Evolutionary conservation across 805 yeast genomes (phyloP).

Genomic region (Wickerhamomyces pijperi): DNA sequence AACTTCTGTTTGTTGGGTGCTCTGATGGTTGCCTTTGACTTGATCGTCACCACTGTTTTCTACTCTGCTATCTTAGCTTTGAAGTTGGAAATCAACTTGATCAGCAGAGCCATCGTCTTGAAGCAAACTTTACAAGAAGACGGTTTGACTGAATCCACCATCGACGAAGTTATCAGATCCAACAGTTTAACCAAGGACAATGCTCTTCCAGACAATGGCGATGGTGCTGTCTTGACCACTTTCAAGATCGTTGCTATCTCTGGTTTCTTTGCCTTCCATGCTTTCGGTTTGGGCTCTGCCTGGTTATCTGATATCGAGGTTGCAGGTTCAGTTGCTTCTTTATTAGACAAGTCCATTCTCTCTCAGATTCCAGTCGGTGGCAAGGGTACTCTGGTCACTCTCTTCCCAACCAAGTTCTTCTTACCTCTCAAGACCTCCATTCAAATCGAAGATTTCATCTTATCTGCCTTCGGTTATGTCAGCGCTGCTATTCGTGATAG

Average conservation of each 20-base stretch:
- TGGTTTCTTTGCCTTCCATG: constrained; percentile 50
- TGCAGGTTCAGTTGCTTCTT: constrained; percentile 11
- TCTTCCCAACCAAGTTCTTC: constrained; percentile 46
- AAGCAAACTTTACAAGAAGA: constrained; percentile 84
- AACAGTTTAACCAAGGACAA: constrained; percentile 15
- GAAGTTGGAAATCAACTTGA: constrained; percentile 80
- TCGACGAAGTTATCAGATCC: constrained; percentile 47
- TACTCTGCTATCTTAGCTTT: constrained; percentile 75
- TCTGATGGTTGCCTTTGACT: constrained; percentile 59
- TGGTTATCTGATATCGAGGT: constrained; percentile 49
- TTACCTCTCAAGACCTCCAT: constrained; percentile 45
- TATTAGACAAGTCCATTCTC: constrained; percentile 17
- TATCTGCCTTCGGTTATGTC: constrained; percentile 39
- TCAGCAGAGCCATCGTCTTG: constrained; percentile 70
- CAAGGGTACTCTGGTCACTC: constrained; percentile 42
- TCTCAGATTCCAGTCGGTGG: constrained; percentile 25
- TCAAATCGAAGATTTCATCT: constrained; percentile 49
- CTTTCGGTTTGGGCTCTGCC: constrained; percentile 58
- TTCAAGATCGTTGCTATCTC: constrained; percentile 52
- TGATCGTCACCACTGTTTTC: constrained; percentile 66
- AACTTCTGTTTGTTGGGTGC: constrained; percentile 74
- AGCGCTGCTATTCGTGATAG: constrained; percentile 70
- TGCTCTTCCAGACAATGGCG: constrained; percentile 19
- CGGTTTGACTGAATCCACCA: constrained; percentile 68
- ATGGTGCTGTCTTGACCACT: constrained; percentile 35